Evolutionary conservation across 495 filamentous ascomycete species (phyloP).

Genomic region (Aspergillus sparsus): DNA sequence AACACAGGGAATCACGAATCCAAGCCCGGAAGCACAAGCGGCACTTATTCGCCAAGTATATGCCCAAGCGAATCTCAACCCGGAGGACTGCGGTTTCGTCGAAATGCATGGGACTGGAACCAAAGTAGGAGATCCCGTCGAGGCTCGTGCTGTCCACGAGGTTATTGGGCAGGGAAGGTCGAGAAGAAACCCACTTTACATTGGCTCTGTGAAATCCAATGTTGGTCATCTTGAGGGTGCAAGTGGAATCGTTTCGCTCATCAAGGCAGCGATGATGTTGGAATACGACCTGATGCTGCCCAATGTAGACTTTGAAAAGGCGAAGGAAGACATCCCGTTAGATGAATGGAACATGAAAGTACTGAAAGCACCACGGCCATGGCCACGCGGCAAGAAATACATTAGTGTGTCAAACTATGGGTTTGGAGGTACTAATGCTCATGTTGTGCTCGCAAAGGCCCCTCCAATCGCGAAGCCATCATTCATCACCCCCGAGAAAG

Average conservation of each 20-base stretch:
- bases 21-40: slow-evolving; percentile 55
- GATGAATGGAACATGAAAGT: slow-evolving; percentile 5
- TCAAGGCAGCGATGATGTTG: slow-evolving; percentile 50
- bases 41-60: slow-evolving; percentile 54
- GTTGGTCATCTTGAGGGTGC: slow-evolving; percentile 53
- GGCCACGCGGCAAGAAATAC: slow-evolving; percentile 23
- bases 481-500: not conserved
- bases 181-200: slow-evolving; percentile 21
- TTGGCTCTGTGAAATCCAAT: slow-evolving; percentile 49
- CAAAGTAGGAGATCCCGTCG: slow-evolving; percentile 59
- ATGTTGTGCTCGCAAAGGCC: slow-evolving; percentile 36
- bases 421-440: slow-evolving; percentile 35
- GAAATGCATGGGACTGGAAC: slow-evolving; percentile 53
- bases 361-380: slow-evolving; percentile 21
- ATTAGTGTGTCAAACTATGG: slow-evolving; percentile 39
- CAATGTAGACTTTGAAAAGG: slow-evolving; percentile 48
- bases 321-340: slow-evolving; percentile 40
- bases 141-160: slow-evolving; percentile 54
- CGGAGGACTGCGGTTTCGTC: slow-evolving; percentile 47
- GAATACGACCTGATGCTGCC: slow-evolving; percentile 29
- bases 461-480: slow-evolving; percentile 18
- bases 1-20: slow-evolving; percentile 54
- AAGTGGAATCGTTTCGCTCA: slow-evolving; percentile 55
- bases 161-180: slow-evolving; percentile 37
- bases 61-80: slow-evolving; percentile 38